A percentile compares a stretch with the other conserved stretches of the same genome.
phyloP scores from a whole-genome alignment of 345 rosid genomes.

The Euphorbia peplus region DNA sequence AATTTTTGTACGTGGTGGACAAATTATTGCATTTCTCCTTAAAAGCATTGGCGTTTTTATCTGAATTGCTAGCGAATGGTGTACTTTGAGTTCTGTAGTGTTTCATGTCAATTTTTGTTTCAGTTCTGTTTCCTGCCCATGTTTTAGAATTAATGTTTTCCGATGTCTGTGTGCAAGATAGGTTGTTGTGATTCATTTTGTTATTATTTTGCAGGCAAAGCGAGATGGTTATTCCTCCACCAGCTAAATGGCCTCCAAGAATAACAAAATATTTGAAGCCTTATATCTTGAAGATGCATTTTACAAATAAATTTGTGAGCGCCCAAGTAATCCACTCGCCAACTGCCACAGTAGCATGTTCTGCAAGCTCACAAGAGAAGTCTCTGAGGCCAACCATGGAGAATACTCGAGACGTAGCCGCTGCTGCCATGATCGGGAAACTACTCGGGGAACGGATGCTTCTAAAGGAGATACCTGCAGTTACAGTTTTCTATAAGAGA shows the following conservation, averaged over 20 bases:
- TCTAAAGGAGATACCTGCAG: conserved; percentile 68
- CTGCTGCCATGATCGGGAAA: conserved; percentile 84
- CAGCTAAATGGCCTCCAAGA: conserved; percentile 55
- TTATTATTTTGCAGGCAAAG: conserved; percentile 5
- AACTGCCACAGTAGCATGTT: conserved; percentile 69
- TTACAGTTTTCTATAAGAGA: conserved; percentile 54
- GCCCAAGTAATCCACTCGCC: conserved; percentile 87
- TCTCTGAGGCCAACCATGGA: conserved; percentile 56
- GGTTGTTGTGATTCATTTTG: background rate
- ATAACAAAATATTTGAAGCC: conserved; percentile 62
- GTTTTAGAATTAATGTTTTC: too few species aligned
- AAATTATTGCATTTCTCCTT: background rate
- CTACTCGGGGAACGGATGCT: conserved; percentile 66
- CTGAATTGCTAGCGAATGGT: background rate
- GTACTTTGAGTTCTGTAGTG: background rate
- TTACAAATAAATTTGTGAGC: conserved; percentile 65
- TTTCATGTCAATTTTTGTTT: background rate
- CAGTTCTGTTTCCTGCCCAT: conserved; percentile 5
- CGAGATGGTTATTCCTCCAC: conserved; percentile 26
- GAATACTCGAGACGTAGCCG: conserved; percentile 75
- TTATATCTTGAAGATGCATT: conserved; percentile 68
- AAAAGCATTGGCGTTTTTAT: background rate
- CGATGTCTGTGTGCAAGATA: too few species aligned
- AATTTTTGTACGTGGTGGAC: background rate
- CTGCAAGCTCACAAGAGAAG: conserved; percentile 78